A percentile compares a stretch with the other conserved stretches of the same genome.
Evolutionary conservation across 2,329 filamentous ascomycete species (phyloP).

Genomic region (Exophiala aquamarina): DNA sequence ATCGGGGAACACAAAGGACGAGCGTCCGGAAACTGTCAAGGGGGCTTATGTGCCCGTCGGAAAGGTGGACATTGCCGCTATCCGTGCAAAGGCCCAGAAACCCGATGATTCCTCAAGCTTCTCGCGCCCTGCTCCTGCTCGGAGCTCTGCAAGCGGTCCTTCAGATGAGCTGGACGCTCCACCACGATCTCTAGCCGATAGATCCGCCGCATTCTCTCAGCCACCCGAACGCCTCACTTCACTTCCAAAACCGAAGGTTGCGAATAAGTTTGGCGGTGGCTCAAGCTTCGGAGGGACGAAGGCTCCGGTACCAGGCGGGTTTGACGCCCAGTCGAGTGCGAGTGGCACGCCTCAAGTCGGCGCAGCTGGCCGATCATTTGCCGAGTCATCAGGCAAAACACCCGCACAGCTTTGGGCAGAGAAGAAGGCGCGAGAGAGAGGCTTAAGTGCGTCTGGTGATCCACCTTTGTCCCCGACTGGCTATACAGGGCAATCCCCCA

Average conservation of each 20-base stretch:
- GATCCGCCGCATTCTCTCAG: constrained; percentile 69
- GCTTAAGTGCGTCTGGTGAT: constrained; percentile 52
- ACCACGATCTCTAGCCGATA: constrained; percentile 69
- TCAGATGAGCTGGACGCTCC: constrained; percentile 49
- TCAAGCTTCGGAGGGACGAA: constrained; percentile 84
- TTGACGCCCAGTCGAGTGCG: constrained; percentile 57
- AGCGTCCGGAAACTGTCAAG: constrained; percentile 81
- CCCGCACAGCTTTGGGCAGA: constrained; percentile 97
- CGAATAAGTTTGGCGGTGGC: constrained; percentile 78
- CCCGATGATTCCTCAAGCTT: constrained; percentile 39
- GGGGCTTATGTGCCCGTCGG: constrained; percentile 92
- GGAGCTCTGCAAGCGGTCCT: constrained; percentile 45
- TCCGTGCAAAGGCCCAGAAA: constrained; percentile 78
- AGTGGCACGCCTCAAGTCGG: constrained; percentile 66
- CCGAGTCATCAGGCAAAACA: constrained; percentile 91
- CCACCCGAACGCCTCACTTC: constrained; percentile 76
- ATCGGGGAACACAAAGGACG: constrained; percentile 59
- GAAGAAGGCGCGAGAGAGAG: constrained; percentile 83
- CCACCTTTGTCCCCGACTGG: constrained; percentile 47
- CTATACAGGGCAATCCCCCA: constrained; percentile 47
- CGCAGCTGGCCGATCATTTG: constrained; percentile 86
- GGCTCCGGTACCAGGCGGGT: constrained; percentile 72
- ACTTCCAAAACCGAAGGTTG: constrained; percentile 91
- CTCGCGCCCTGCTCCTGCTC: constrained; percentile 34
- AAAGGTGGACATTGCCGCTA: constrained; percentile 95